Percentiles rank a stretch among this genome's conserved stretches.
These are phyloP conservation scores for Monosporascus sp. DNA, from an alignment of 2,329 filamentous ascomycete genomes.

Conservation along the genomic window DNA sequence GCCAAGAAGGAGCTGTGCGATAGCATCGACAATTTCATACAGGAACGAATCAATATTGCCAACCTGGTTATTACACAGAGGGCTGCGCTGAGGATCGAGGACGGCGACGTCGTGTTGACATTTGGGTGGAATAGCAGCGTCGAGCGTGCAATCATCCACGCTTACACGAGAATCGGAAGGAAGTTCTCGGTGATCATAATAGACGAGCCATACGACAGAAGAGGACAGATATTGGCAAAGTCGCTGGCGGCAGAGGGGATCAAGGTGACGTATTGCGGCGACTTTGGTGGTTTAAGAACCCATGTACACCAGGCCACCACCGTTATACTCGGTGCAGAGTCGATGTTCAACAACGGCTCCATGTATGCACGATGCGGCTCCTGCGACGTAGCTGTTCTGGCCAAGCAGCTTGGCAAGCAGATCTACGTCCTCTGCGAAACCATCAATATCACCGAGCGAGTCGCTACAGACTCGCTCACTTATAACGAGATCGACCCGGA, in stretches of 20 bases:
- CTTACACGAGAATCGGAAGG: conserved; percentile 60
- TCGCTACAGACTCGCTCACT: conserved; percentile 87
- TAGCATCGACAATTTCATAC: conserved; percentile 83
- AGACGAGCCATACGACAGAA: conserved; percentile 58
- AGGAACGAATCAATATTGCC: conserved; percentile 82
- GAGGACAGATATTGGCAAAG: conserved; percentile 58
- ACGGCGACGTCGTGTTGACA: conserved; percentile 79
- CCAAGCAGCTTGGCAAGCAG: conserved; percentile 67
- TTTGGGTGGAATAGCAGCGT: conserved; percentile 85
- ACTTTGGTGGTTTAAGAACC: conserved; percentile 68
- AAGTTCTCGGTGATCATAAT: conserved; percentile 80
- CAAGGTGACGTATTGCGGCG: conserved; percentile 73
- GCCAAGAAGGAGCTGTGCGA: conserved; percentile 75
- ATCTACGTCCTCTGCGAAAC: conserved; percentile 91
- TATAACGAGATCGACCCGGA: conserved; percentile 84
- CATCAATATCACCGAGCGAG: conserved; percentile 83
- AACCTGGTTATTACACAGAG: conserved; percentile 78
- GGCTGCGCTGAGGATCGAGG: conserved; percentile 67
- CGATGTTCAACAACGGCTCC: conserved; percentile 91
- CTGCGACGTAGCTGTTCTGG: conserved; percentile 78
- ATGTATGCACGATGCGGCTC: conserved; percentile 87
- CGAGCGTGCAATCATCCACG: conserved; percentile 72
- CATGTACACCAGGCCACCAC: conserved; percentile 63
- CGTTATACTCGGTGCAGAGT: conserved; percentile 81
- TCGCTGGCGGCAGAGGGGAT: conserved; percentile 63